Conservation (phyloP, 768 basidiomycete genomes). For the Pleurotus salmoneostramineus region DNA sequence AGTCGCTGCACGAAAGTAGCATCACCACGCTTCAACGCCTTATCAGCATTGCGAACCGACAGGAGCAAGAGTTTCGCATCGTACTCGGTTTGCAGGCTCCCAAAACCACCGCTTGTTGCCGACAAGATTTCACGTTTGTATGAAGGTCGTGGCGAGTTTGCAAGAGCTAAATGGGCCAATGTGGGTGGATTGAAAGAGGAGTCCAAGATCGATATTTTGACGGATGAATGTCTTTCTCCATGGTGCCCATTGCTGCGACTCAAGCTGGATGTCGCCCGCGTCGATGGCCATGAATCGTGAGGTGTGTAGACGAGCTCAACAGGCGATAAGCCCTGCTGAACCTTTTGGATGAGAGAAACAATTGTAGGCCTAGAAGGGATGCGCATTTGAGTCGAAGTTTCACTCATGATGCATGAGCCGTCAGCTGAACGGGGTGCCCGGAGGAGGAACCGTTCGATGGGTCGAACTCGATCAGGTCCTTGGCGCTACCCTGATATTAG, state of each 20-base stretch:
- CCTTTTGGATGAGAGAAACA: slow-evolving; percentile 22
- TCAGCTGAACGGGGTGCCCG: background rate
- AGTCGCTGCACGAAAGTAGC: slow-evolving; percentile 75
- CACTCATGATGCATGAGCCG: background rate
- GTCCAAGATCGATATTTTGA: slow-evolving; percentile 76
- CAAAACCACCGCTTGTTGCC: slow-evolving; percentile 1
- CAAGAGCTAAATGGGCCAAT: slow-evolving; percentile 76
- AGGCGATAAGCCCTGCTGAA: slow-evolving; percentile 41
- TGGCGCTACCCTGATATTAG: too few species aligned
- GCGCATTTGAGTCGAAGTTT: background rate
- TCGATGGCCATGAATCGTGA: slow-evolving; percentile 65
- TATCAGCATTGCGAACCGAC: slow-evolving; percentile 87
- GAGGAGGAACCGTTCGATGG: background rate
- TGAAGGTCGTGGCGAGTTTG: slow-evolving; percentile 36
- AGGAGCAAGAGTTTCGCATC: slow-evolving; percentile 77
- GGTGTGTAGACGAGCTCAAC: slow-evolving; percentile 61
- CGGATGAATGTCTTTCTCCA: slow-evolving; percentile 12
- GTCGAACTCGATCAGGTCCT: background rate
- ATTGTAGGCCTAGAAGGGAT: background rate
- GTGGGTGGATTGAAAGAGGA: slow-evolving; percentile 95
- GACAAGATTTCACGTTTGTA: background rate
- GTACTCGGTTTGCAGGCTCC: slow-evolving; percentile 32
- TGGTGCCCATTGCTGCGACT: background rate
- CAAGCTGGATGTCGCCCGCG: slow-evolving; percentile 14
- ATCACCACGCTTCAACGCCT: slow-evolving; percentile 64